Conservation (phyloP, 2,329 filamentous ascomycete species). For the Huntiella savannae region DNA sequence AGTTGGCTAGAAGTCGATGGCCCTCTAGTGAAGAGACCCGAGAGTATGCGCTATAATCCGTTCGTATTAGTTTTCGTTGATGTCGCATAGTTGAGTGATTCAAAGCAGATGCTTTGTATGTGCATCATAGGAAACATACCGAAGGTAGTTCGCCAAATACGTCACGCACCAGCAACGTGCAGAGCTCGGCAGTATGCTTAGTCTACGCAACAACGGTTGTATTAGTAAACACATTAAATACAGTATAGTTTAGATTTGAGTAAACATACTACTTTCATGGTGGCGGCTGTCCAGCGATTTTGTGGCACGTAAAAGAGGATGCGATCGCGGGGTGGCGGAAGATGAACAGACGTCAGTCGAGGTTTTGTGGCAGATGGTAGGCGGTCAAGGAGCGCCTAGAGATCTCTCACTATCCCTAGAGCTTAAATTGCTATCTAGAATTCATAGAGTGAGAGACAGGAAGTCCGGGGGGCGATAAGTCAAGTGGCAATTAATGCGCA, state of each 20-base stretch:
- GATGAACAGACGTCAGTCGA: not conserved
- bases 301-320: not conserved
- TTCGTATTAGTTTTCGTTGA: not conserved
- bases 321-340: not conserved
- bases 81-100: not conserved
- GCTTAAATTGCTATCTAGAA: slow-evolving; percentile 49
- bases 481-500: not conserved
- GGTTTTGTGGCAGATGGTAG: slow-evolving; percentile 26
- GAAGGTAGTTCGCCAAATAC: slow-evolving; percentile 80
- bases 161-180: slow-evolving; percentile 73
- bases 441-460: slow-evolving; percentile 30
- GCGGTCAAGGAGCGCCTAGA: slow-evolving; percentile 45
- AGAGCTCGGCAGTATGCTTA: slow-evolving; percentile 69
- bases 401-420: slow-evolving; percentile 65
- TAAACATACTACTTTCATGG: slow-evolving; percentile 20
- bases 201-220: slow-evolving; percentile 24
- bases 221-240: not conserved
- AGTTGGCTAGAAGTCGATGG: slow-evolving; percentile 54
- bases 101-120: not conserved
- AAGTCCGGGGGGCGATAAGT: not conserved
- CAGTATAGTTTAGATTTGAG: slow-evolving; percentile 1
- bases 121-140: slow-evolving; percentile 32
- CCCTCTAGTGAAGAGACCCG: slow-evolving; percentile 58
- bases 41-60: slow-evolving; percentile 55
- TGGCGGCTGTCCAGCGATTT: not conserved